Evolutionary conservation across 768 basidiomycete genomes (phyloP), one percentile per base, ranked within the genome.

Genomic region (Tremella fuciformis): DNA sequence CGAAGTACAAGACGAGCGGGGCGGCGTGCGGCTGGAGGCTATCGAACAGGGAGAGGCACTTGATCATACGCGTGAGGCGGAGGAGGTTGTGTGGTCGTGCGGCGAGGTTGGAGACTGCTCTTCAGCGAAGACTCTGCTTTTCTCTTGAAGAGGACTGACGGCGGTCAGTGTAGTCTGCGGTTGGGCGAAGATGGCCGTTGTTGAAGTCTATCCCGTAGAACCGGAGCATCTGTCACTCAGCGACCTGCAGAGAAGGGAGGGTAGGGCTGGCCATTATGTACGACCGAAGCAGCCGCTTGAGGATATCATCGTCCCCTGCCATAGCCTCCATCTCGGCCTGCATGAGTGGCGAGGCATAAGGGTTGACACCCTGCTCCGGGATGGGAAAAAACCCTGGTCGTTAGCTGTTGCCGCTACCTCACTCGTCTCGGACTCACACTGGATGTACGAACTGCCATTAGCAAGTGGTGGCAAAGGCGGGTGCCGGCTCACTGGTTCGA

Each of bases 371-470:
- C 49, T 63, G 66, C 58, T 73, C 72, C 13, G 64, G 66, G 22
- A 76, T 76, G 2, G 74, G 74, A 47, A 71, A 76, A 40, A 76
- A 52, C 74, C 74, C 71, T 73, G 34, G 3, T 24, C 18, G 39
- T 16, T n/a, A 19, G 29, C 16, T 3, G 22, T n/a, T 13, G 24
- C 11, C 34, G n/a, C 8, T 38, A 50, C 13, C 6, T 3, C 3
- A 24, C 7, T 22, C 13, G 21, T 16, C 40, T 21, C 41, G 16
- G 16, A 39, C 65, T 40, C 48, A 71, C 70, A 71, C 49, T 71
- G 70, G 11, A 71, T 65, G 25, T 60, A 71, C 2, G 60, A 61
- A 59, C 70, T 71, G 42, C 22, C 42, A 22, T 46, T 15, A 46
- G 42, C 42, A 46, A 34, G 22, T 15, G 15, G n/a, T 46, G 6